Evolutionary conservation across 2,329 filamentous ascomycete species (phyloP).

Genomic region (Hypoxylon sp.): DNA sequence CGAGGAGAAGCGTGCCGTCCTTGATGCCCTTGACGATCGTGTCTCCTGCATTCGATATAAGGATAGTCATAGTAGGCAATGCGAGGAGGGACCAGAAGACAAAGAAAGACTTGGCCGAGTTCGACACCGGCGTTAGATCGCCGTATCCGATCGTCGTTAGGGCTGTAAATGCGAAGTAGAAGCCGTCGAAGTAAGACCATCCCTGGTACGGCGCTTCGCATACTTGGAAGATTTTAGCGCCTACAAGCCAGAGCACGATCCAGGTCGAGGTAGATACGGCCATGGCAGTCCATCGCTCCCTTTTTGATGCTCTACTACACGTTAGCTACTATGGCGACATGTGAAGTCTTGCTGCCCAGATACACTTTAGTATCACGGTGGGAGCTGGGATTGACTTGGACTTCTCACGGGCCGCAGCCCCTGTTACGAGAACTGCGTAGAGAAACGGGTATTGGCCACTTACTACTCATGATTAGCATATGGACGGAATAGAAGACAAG

Average conservation of each 20-base stretch:
- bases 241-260: conserved; percentile 82
- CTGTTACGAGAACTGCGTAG: not conserved
- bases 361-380: not conserved
- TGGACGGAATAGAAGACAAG: not conserved
- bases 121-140: conserved; percentile 81
- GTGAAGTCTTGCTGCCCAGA: not conserved
- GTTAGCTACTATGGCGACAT: conserved; percentile 11
- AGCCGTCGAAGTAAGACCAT: conserved; percentile 82
- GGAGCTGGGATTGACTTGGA: not conserved
- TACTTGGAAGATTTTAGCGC: conserved; percentile 78
- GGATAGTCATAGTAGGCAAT: conserved; percentile 87
- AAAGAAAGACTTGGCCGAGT: conserved; percentile 85
- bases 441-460: conserved; percentile 12
- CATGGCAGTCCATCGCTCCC: conserved; percentile 81
- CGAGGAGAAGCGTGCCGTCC: conserved; percentile 68
- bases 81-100: conserved; percentile 93
- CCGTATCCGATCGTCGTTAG: conserved; percentile 91
- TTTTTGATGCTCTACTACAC: conserved; percentile 65
- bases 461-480: conserved; percentile 36
- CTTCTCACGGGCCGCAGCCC: not conserved
- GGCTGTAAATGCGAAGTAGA: conserved; percentile 89
- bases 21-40: conserved; percentile 78
- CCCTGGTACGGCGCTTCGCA: conserved; percentile 66
- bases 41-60: conserved; percentile 86
- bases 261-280: conserved; percentile 76